Conservation (phyloP, 2,329 filamentous ascomycete species). For the Pseudofabraea citricarpa region DNA sequence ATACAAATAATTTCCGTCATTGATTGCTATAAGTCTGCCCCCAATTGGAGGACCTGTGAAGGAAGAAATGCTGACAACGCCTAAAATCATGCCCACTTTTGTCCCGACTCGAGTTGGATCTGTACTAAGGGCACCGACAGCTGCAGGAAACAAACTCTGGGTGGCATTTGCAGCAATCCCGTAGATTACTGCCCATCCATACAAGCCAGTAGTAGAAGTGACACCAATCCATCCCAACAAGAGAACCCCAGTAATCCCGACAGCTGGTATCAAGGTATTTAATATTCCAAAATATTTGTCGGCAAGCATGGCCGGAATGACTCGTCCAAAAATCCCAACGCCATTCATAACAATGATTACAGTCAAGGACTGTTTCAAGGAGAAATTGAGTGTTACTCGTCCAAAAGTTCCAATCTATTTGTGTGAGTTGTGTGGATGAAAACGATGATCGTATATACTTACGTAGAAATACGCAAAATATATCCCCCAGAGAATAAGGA, state of each 20-base stretch:
- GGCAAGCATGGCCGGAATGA: slow-evolving; percentile 40
- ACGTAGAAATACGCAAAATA: slow-evolving; percentile 32
- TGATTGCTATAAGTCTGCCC: slow-evolving; percentile 17
- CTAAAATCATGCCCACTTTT: slow-evolving; percentile 55
- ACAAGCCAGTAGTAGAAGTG: slow-evolving; percentile 32
- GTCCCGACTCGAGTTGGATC: slow-evolving; percentile 48
- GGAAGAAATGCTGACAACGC: slow-evolving; percentile 38
- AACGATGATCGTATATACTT: neutral
- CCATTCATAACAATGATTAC: slow-evolving; percentile 49
- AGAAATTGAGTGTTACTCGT: slow-evolving; percentile 31
- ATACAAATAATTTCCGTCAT: slow-evolving; percentile 15
- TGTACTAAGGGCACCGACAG: slow-evolving; percentile 41
- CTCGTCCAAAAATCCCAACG: slow-evolving; percentile 41
- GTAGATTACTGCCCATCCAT: slow-evolving; percentile 43
- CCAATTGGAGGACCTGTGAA: slow-evolving; percentile 23
- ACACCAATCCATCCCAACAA: slow-evolving; percentile 46
- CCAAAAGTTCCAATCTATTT: slow-evolving; percentile 27
- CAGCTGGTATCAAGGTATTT: slow-evolving; percentile 43
- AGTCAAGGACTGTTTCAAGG: slow-evolving; percentile 36
- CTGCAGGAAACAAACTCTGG: slow-evolving; percentile 45
- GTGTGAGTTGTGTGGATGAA: neutral
- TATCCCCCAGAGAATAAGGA: slow-evolving; percentile 26
- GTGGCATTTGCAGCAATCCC: slow-evolving; percentile 43
- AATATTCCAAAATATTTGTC: slow-evolving; percentile 41
- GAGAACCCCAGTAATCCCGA: slow-evolving; percentile 23